phyloP scores from a whole-genome alignment of 768 basidiomycete species.

The Boletus insuetus region DNA sequence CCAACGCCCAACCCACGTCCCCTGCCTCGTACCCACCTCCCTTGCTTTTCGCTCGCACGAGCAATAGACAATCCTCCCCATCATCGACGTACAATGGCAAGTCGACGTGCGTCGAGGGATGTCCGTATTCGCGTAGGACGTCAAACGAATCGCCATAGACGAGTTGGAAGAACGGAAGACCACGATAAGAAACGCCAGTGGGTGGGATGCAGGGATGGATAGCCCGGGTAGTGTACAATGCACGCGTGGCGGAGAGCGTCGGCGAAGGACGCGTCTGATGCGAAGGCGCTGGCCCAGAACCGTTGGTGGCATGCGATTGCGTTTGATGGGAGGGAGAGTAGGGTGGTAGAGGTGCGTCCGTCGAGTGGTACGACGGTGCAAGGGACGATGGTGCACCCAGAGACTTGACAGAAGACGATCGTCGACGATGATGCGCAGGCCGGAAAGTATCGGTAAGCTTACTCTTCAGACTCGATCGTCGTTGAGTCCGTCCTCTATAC shows the following conservation, averaged over 20 bases:
- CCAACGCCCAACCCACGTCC: slow-evolving; percentile 75
- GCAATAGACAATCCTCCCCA: slow-evolving; percentile 69
- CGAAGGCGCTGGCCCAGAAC: slow-evolving; percentile 7
- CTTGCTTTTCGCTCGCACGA: slow-evolving; percentile 52
- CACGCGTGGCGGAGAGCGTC: slow-evolving; percentile 34
- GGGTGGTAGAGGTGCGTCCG: slow-evolving; percentile 4
- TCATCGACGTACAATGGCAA: slow-evolving; percentile 80
- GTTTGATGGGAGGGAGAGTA: slow-evolving; percentile 21
- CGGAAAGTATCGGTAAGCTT: slow-evolving; percentile 33
- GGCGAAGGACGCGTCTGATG: slow-evolving; percentile 24
- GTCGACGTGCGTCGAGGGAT: slow-evolving; percentile 70
- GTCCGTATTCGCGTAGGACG: slow-evolving; percentile 73
- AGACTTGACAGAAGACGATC: slow-evolving; percentile 29
- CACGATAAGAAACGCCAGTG: slow-evolving; percentile 60
- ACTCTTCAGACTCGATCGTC: slow-evolving; percentile 32
- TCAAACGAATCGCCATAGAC: slow-evolving; percentile 58
- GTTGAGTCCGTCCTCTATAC: slow-evolving; percentile 27
- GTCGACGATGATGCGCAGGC: slow-evolving; percentile 33
- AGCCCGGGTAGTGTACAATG: slow-evolving; percentile 65
- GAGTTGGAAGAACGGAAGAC: slow-evolving; percentile 76
- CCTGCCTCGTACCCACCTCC: slow-evolving; percentile 31
- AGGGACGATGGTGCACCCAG: neutral
- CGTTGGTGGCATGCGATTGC: slow-evolving; percentile 12
- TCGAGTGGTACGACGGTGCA: neutral
- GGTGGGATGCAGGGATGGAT: slow-evolving; percentile 71